Base-by-base conservation (phyloP, 1,284 basidiomycete species). In the Peniophora sp. region DNA sequence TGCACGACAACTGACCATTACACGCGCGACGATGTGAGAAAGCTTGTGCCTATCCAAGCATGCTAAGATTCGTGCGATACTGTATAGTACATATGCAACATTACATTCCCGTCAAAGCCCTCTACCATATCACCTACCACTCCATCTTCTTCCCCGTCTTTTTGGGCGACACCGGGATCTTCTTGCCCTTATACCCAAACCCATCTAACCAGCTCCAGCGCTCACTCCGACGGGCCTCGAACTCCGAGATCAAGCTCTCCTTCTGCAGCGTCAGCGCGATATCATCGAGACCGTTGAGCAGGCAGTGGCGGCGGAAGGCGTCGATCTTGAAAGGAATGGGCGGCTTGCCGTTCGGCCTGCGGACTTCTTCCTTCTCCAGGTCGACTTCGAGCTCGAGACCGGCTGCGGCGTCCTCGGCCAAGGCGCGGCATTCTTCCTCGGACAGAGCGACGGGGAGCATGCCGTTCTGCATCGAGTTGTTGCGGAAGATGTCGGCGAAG, bases 131-230 rank as follows among this genome's bases (percentile, higher is more conserved):
- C 18, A 41, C 17, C 24, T 14, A 93, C 90, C 91, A 94, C 53
- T 93, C 90, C 66, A 81, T 86, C 69, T 80, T 83, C 56, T 66
- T 67, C 60, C 72, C 78, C 43, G 67, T 64, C 55, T 71, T 71
- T 34, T 62, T 64, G 18, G 73, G 65, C 14, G 72, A 64, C 41
- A 87, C 68, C 2, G 83, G 78, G 49, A 89, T 86, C 65, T 83
- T 85, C 49, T 76, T 78, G 50, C 84, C 86, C 65, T 86, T 79
- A 70, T 92, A 94, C 37, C 91, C 92, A 55, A 93, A 88, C 48
- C 94, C 94, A 64, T 97, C 90, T 65, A 97, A 70, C 94, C 94
- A 97, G 10, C 94, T 89, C 91, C 92, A 96, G 52, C 74, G 65
- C 61, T 79, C 71, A 32, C 83, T 86, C 57, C 94, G 69, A 59